Conservation (phyloP, 2,329 filamentous ascomycete genomes). For the Cercospora janseana region DNA sequence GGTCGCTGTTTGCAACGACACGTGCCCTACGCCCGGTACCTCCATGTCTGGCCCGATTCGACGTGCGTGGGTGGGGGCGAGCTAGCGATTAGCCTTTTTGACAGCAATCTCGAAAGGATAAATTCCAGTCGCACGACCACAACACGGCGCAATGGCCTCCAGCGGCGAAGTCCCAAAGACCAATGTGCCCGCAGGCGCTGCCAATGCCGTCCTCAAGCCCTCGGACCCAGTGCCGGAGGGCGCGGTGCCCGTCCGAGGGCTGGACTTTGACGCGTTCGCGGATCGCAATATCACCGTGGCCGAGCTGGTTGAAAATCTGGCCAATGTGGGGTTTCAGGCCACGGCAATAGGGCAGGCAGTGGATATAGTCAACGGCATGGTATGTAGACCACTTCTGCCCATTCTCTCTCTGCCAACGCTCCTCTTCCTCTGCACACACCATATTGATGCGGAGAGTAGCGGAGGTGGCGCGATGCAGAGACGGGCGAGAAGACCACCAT, state of each 20-base stretch:
- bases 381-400: slow-evolving; percentile 45
- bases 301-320: slow-evolving; percentile 78
- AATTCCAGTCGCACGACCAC: slow-evolving; percentile 7
- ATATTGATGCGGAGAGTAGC: slow-evolving; percentile 47
- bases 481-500: slow-evolving; percentile 81
- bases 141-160: slow-evolving; percentile 22
- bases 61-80: background rate
- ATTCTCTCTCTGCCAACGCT: background rate
- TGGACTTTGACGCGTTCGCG: slow-evolving; percentile 85
- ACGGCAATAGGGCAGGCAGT: slow-evolving; percentile 81
- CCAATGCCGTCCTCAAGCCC: slow-evolving; percentile 78
- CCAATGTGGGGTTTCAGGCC: slow-evolving; percentile 80
- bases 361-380: slow-evolving; percentile 94
- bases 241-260: slow-evolving; percentile 78
- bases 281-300: slow-evolving; percentile 76
- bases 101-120: slow-evolving; percentile 10
- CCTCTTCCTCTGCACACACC: slow-evolving; percentile 9
- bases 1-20: slow-evolving; percentile 8
- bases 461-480: slow-evolving; percentile 77
- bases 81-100: slow-evolving; percentile 7
- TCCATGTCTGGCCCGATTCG: slow-evolving; percentile 10
- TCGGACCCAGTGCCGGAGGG: slow-evolving; percentile 78
- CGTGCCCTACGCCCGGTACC: slow-evolving; percentile 8
- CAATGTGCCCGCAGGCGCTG: slow-evolving; percentile 49
- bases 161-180: slow-evolving; percentile 34